Conservation (phyloP, 208 protist genomes). For the Trypanosomatidae sp. region DNA sequence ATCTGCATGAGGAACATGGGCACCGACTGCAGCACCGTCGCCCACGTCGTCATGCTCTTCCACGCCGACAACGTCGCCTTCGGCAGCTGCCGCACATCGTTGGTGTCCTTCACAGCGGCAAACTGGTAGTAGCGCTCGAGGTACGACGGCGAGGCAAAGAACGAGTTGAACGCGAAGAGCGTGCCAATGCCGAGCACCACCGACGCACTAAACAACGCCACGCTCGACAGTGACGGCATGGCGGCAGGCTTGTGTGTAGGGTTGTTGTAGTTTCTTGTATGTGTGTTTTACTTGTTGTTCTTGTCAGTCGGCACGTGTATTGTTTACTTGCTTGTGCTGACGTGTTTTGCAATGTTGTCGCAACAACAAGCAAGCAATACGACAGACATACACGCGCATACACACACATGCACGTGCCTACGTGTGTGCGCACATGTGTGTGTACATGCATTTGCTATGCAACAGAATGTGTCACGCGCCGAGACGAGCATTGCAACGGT, state of each 20-base stretch:
- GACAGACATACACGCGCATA: no score
- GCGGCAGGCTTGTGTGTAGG: no score
- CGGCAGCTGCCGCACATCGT: slow-evolving; percentile 17
- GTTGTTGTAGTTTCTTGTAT: no score
- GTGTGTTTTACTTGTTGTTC: slow-evolving; percentile 4
- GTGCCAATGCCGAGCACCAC: slow-evolving; percentile 16
- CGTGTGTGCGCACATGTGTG: no score
- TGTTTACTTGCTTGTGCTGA: no score
- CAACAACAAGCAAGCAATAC: no score
- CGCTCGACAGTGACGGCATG: slow-evolving; percentile 2
- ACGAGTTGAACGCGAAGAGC: slow-evolving; percentile 32
- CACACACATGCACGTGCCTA: no score
- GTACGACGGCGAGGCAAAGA: slow-evolving; percentile 27
- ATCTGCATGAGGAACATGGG: slow-evolving; percentile 23
- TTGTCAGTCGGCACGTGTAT: neutral
- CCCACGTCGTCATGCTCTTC: slow-evolving; percentile 19
- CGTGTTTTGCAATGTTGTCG: no score
- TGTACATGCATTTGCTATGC: no score
- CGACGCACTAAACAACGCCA: slow-evolving; percentile 7
- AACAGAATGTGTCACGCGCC: no score
- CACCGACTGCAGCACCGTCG: slow-evolving; percentile 25
- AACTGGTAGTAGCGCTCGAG: slow-evolving; percentile 35
- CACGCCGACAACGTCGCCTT: slow-evolving; percentile 12
- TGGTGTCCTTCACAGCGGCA: slow-evolving; percentile 17
- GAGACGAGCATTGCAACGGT: no score